These are phyloP conservation scores for Exutisphaerella laricina DNA, from an alignment of 2,329 filamentous ascomycete species.

Conservation along the genomic window DNA sequence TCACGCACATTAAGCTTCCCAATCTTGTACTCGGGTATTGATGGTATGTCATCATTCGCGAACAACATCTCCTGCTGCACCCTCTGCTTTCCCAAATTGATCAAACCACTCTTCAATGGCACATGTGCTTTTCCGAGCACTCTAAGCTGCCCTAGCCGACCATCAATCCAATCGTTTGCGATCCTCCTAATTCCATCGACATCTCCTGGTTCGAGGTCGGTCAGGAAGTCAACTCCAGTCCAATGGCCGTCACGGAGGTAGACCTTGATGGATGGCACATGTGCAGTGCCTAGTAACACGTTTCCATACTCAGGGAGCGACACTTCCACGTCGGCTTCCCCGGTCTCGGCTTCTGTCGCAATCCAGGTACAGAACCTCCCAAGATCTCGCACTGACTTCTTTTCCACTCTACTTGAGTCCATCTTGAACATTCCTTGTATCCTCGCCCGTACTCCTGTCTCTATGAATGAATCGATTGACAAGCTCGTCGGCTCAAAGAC, in stretches of 20 bases:
- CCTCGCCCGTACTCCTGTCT: constrained; percentile 69
- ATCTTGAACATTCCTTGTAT: constrained; percentile 77
- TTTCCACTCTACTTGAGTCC: constrained; percentile 69
- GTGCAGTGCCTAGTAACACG: constrained; percentile 69
- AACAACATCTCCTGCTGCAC: constrained; percentile 71
- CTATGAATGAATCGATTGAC: constrained; percentile 78
- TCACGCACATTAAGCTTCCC: constrained; percentile 75
- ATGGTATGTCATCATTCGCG: constrained; percentile 66
- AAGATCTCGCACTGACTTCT: constrained; percentile 64
- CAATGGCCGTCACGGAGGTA: constrained; percentile 71
- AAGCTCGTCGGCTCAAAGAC: constrained; percentile 78
- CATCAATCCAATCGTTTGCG: constrained; percentile 83
- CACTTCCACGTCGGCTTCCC: constrained; percentile 66
- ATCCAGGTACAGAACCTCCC: constrained; percentile 77
- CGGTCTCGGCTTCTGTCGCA: constrained; percentile 67
- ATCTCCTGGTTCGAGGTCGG: constrained; percentile 70
- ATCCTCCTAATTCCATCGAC: constrained; percentile 70
- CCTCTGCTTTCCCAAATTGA: constrained; percentile 70
- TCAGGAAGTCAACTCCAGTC: constrained; percentile 72
- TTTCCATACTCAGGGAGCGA: constrained; percentile 79
- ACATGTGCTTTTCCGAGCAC: constrained; percentile 70
- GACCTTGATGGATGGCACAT: constrained; percentile 68
- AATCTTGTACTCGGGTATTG: constrained; percentile 76
- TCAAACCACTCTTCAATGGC: constrained; percentile 68
- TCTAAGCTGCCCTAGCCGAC: constrained; percentile 64